Evolutionary conservation across 2,329 filamentous ascomycete species (phyloP), one percentile per base, ranked within the genome.

Genomic region (Fusarium sp.): DNA sequence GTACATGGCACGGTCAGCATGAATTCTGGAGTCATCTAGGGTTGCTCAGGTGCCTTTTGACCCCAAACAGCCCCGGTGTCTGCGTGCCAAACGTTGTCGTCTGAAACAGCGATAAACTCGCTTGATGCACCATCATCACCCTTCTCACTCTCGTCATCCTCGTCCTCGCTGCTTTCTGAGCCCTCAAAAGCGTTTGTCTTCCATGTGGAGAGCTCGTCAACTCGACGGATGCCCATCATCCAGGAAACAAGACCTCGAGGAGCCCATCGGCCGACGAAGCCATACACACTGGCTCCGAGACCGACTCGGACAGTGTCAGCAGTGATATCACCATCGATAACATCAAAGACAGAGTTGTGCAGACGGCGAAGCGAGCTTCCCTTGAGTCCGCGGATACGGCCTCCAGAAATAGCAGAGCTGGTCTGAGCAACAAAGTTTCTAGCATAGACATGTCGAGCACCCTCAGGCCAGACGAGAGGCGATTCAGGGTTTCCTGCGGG

Each of bases 291-390:
- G 53, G 94, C 93, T 9, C 96, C 96, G 54, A 94, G 88, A 2
- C 96, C 96, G 18, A 98, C 91, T 61, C 93, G 90, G 70, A 95
- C 88, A 2, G 92, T 87, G 37, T 87, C 83, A 48, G 83, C 84
- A 27, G 86, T 87, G 71, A 87, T 84, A 20, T 85, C 87, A 45
- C 88, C 87, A 69, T 93, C 91, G 57, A 98, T 87, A 34, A 96
- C 93, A 78, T 98, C 95, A 77, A 98, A 97, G 12, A 99, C 91
- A 4, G 92, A 90, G 76, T 94, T 91, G 80, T 98, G 93, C 57
- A 99, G 85, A 69, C 92, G 90, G 32, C 93, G 86, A 47, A 97
- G 84, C 6, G 91, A 90, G 66, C 90, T 94, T 40, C 92, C 92
- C 52, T 86, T 87, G 62, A 88, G 81, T 14, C 86, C 90, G 71